Evolutionary conservation across 495 filamentous ascomycete species (phyloP), one percentile per base, ranked within the genome.

Genomic region (Hyphodiscus hymeniophilus): DNA sequence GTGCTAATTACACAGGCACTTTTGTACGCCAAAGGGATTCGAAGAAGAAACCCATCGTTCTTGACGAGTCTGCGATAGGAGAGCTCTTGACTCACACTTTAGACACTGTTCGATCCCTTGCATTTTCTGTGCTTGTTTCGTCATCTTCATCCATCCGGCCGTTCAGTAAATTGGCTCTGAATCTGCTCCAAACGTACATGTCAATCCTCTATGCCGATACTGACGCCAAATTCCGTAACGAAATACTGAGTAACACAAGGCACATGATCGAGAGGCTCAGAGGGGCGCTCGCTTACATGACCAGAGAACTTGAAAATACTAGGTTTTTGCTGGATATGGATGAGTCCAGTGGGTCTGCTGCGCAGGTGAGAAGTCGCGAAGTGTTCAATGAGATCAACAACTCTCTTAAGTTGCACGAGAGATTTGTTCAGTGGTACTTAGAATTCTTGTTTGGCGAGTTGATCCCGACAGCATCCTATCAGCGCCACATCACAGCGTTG

Each of bases 151-250:
- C 79, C 0, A 82, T 84, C 3, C 81, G 79, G 22, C 85, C 88
- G 7, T 77, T 91, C 15, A 77, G 80, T 0, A 38, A 66, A 3
- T 66, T 60, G 34, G 73, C 80, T 0, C 71, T 89, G 2, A 51
- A 54, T n/a, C 70, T 80, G 2, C 71, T 95, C 20, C 64, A 75
- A 32, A 65, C 60, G 33, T 73, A 81, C 30, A 65, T 96, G 0
- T 70, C 76, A 2, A 72, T 79, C 2, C 78, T 94, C 42, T 80
- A 89, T 64, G 75, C 82, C 3, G 89, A 95, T 50, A 80, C 83
- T n/a, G 86, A 95, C 55, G 78, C 91, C 7, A 84, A 89, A 52
- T 75, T 85, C 49, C 76, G 91, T 42, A 80, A 87, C 32, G 86
- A 92, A 50, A 68, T 89, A 2, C 67, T 90, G 43, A 75, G 78